These are phyloP conservation scores for Candida morakotiae DNA, from an alignment of 805 yeast genomes.

Conservation along the genomic window DNA sequence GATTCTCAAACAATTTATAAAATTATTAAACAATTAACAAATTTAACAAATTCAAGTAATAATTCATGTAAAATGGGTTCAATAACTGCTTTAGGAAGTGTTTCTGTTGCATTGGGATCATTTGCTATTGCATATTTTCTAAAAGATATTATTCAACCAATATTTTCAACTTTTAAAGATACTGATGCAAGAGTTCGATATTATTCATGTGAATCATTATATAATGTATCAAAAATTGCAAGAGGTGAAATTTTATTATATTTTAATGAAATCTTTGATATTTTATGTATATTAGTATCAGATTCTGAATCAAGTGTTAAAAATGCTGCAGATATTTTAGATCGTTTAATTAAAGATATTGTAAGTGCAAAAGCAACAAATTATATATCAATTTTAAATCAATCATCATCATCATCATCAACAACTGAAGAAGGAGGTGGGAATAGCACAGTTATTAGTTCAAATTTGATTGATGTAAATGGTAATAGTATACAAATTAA, in stretches of 20 bases:
- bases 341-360: conserved; percentile 86
- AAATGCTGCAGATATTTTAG: conserved; percentile 92
- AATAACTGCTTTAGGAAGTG: conserved; percentile 91
- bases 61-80: conserved; percentile 86
- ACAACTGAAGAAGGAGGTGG: not conserved
- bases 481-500: conserved; percentile 60
- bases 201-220: conserved; percentile 93
- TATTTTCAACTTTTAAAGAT: conserved; percentile 91
- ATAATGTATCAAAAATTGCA: conserved; percentile 94
- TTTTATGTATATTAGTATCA: conserved; percentile 81
- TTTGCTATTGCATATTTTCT: conserved; percentile 79
- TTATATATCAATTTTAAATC: conserved; percentile 70
- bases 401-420: conserved; percentile 32
- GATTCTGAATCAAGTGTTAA: conserved; percentile 89
- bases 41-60: conserved; percentile 67
- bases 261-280: conserved; percentile 94
- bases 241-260: conserved; percentile 88
- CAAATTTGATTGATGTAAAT: conserved; percentile 48
- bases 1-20: conserved; percentile 57
- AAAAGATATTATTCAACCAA: conserved; percentile 87
- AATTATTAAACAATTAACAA: conserved; percentile 76
- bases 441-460: conserved; percentile 18
- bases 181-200: conserved; percentile 96
- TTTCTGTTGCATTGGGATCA: conserved; percentile 86
- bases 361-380: conserved; percentile 92